These are phyloP conservation scores for Phanerochaete carnosa DNA, from an alignment of 768 basidiomycete species.

Conservation along the genomic window DNA sequence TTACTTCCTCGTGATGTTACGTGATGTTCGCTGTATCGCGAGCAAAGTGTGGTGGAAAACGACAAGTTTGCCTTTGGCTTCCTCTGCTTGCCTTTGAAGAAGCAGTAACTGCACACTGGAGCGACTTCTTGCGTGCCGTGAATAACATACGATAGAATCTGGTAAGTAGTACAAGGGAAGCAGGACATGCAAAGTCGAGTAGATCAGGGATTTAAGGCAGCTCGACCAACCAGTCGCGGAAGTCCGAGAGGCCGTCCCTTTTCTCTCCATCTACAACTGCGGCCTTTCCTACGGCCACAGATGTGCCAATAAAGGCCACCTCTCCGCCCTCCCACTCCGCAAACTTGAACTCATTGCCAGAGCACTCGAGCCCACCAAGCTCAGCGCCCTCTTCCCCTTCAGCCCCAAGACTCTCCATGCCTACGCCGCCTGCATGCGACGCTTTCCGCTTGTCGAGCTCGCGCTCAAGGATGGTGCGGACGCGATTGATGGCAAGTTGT, in stretches of 20 bases:
- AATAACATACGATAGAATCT: neutral
- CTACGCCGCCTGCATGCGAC: constrained; percentile 62
- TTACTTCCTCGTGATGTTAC: neutral
- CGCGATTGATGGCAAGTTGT: constrained; percentile 64
- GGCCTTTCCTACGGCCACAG: constrained; percentile 33
- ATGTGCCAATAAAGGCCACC: constrained; percentile 63
- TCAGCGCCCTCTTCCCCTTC: constrained; percentile 54
- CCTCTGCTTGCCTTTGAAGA: too few species aligned
- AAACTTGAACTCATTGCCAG: constrained; percentile 61
- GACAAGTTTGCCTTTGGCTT: too few species aligned
- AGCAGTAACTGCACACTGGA: too few species aligned
- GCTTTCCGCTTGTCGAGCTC: constrained; percentile 76
- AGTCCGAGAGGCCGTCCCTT: constrained; percentile 36
- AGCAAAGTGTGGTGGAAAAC: too few species aligned
- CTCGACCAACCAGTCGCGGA: constrained; percentile 50
- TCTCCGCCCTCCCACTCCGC: constrained; percentile 84
- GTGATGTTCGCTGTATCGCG: too few species aligned
- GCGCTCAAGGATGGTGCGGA: constrained; percentile 75
- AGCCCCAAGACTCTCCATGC: constrained; percentile 69
- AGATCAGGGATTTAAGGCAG: neutral
- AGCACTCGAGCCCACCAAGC: constrained; percentile 74
- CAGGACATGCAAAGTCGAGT: neutral
- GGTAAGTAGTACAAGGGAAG: neutral
- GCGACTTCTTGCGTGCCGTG: neutral
- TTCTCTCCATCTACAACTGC: constrained; percentile 32